Percentiles rank a stretch among this genome's conserved stretches.
These are phyloP conservation scores for Yamadazyma conglobata DNA, from an alignment of 1,139 yeast genomes.

Conservation along the genomic window DNA sequence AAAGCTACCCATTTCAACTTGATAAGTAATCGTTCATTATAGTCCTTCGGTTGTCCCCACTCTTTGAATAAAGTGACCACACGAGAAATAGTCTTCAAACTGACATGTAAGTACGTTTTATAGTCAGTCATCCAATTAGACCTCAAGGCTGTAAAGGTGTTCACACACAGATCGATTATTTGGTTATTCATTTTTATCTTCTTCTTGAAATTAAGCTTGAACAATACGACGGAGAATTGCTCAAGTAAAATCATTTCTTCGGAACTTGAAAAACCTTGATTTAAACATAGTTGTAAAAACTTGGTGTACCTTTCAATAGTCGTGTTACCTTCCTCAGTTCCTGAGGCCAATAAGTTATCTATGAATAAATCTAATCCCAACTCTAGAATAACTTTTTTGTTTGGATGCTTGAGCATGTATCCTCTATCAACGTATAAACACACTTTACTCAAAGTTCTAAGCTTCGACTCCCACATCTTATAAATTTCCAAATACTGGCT, in stretches of 20 bases:
- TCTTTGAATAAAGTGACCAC: constrained; percentile 20
- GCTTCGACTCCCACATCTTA: constrained; percentile 24
- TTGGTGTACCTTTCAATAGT: constrained; percentile 10
- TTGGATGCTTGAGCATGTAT: constrained; percentile 31
- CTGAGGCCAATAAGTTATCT: constrained; percentile 16
- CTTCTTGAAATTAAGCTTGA: constrained; percentile 21
- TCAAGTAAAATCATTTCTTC: constrained; percentile 10
- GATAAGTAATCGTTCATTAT: constrained; percentile 19
- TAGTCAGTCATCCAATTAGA: constrained; percentile 16
- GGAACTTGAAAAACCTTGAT: constrained; percentile 8
- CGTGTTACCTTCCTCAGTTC: constrained; percentile 3
- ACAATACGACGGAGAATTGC: constrained; percentile 18
- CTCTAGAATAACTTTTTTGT: constrained; percentile 24
- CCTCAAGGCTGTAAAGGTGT: constrained; percentile 18
- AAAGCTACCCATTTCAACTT: constrained; percentile 31
- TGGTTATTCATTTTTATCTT: constrained; percentile 17
- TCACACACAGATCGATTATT: constrained; percentile 17
- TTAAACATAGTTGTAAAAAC: constrained; percentile 9
- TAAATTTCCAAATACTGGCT: constrained; percentile 17
- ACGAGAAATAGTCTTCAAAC: constrained; percentile 16
- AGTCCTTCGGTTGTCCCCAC: constrained; percentile 22
- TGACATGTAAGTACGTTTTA: constrained; percentile 19
- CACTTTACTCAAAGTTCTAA: constrained; percentile 25
- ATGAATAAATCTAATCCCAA: constrained; percentile 22
- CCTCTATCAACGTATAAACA: constrained; percentile 36